Conservation (phyloP, 257 asterid species). For the Solanum chmielewskii region DNA sequence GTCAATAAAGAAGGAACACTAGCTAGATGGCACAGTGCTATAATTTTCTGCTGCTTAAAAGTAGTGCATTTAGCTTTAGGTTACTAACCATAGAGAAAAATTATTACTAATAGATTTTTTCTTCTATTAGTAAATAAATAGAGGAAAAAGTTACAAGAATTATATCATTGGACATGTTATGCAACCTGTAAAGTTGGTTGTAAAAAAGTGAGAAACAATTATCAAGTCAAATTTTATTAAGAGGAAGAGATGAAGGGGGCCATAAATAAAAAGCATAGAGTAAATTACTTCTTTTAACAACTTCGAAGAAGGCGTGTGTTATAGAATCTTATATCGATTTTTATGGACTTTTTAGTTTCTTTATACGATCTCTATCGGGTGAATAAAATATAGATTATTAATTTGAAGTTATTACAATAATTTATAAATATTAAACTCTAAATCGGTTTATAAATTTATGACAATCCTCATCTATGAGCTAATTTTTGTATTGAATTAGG, state of each 20-base stretch:
- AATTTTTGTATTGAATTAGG: neutral
- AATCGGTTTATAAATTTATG: neutral
- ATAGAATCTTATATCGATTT: neutral
- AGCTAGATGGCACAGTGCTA: neutral
- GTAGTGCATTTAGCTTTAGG: neutral
- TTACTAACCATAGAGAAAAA: neutral
- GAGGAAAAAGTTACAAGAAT: neutral
- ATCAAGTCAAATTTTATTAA: neutral
- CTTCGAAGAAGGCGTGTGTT: neutral
- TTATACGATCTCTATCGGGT: neutral
- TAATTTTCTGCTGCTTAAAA: neutral
- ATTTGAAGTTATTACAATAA: neutral
- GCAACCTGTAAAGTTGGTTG: conserved; percentile 11
- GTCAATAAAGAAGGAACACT: neutral
- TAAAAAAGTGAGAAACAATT: neutral
- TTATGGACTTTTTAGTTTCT: neutral
- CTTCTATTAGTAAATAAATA: neutral
- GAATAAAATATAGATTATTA: neutral
- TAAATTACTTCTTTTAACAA: neutral
- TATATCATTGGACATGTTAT: conserved; percentile 9
- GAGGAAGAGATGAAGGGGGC: neutral
- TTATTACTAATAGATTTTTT: neutral
- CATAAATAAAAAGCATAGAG: neutral
- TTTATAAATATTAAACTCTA: rapidly evolving
- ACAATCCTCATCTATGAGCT: neutral